Evolutionary conservation across 2,329 filamentous ascomycete genomes (phyloP).

Genomic region (Hypoxylon sp.): DNA sequence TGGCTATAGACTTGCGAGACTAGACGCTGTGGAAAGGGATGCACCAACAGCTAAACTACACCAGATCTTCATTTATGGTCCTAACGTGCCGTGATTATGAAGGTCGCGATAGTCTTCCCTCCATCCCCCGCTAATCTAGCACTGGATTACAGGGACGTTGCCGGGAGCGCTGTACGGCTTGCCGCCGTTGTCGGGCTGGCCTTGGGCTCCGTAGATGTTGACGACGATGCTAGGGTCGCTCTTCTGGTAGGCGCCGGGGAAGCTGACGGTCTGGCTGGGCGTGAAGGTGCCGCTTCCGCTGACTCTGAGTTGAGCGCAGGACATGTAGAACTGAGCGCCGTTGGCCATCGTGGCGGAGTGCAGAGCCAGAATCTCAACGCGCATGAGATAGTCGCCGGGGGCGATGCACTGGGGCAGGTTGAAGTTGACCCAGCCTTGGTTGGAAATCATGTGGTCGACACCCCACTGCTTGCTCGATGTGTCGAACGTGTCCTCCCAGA

Average conservation of each 20-base stretch:
- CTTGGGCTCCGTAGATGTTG: constrained; percentile 63
- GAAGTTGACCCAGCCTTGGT: constrained; percentile 64
- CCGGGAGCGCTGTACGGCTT: constrained; percentile 60
- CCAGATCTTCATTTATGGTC: constrained; percentile 1
- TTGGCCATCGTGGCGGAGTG: constrained; percentile 62
- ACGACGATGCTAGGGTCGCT: constrained; percentile 62
- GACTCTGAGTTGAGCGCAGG: constrained; percentile 60
- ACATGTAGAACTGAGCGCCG: constrained; percentile 62
- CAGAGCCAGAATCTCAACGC: constrained; percentile 68
- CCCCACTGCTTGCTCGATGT: constrained; percentile 62
- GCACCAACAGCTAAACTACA: constrained; percentile 11
- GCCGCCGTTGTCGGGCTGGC: constrained; percentile 60
- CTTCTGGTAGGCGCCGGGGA: constrained; percentile 62
- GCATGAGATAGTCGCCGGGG: constrained; percentile 68
- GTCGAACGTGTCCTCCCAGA: constrained; percentile 66
- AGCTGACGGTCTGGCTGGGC: constrained; percentile 58
- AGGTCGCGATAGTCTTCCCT: background rate
- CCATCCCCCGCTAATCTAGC: constrained; percentile 35
- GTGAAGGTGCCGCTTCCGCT: constrained; percentile 58
- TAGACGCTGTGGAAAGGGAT: constrained; percentile 20
- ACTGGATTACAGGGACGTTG: constrained; percentile 50
- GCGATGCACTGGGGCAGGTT: constrained; percentile 66
- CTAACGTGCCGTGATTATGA: constrained; percentile 8
- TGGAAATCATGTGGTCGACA: constrained; percentile 61
- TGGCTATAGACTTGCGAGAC: constrained; percentile 17